These are phyloP conservation scores for Talaromyces marneffei DNA, from an alignment of 2,329 filamentous ascomycete genomes.

Conservation along the genomic window DNA sequence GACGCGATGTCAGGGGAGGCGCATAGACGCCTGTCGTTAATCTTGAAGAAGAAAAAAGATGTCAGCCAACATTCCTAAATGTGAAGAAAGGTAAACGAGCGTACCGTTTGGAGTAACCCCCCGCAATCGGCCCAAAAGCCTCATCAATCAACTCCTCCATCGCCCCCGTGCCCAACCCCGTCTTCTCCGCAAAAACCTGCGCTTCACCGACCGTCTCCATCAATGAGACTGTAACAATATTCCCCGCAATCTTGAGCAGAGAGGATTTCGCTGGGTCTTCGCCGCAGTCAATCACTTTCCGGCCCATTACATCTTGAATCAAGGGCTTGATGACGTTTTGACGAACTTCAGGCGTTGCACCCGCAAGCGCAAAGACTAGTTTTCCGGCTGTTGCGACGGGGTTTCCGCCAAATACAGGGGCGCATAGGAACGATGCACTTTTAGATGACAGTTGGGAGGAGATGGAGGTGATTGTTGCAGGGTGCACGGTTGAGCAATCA, in stretches of 20 bases:
- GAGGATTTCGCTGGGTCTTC: constrained; percentile 39
- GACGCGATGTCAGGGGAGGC: constrained; percentile 31
- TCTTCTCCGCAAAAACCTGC: constrained; percentile 44
- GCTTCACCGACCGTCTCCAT: constrained; percentile 44
- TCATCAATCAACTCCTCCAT: constrained; percentile 41
- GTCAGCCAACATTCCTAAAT: not conserved
- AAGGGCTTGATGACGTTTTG: constrained; percentile 33
- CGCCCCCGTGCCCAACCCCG: constrained; percentile 37
- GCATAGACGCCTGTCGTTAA: constrained; percentile 41
- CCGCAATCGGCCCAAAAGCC: constrained; percentile 40
- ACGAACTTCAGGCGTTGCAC: constrained; percentile 28
- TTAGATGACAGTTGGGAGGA: constrained; percentile 29
- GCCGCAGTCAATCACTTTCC: constrained; percentile 40
- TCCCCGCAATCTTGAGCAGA: constrained; percentile 43
- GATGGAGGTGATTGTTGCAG: constrained; percentile 52
- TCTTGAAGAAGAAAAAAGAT: constrained; percentile 22
- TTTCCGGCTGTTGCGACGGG: constrained; percentile 42
- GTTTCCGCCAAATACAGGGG: constrained; percentile 42
- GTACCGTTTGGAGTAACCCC: constrained; percentile 39
- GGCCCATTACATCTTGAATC: constrained; percentile 41
- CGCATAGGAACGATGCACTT: constrained; percentile 34
- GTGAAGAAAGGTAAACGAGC: not conserved
- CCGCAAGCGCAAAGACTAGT: constrained; percentile 42
- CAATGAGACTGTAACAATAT: constrained; percentile 40
- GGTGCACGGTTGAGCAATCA: constrained; percentile 82